Base-by-base conservation (phyloP, 768 basidiomycete species). In the Phylloporus sp. region DNA sequence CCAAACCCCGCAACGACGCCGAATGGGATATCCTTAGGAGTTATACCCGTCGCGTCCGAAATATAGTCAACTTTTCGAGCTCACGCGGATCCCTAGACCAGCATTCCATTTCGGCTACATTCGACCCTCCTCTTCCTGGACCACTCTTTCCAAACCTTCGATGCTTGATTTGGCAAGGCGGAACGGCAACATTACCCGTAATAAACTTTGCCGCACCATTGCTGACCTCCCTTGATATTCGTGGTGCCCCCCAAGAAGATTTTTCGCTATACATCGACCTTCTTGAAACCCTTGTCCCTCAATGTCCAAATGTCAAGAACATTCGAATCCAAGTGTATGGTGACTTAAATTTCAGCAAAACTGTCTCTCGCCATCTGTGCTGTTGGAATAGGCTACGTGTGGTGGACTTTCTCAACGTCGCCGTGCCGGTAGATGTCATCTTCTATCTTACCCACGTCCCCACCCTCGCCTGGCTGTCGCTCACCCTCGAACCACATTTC, bases 141-240 rank as follows among this genome's bases (percentile, higher is more conserved):
- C 24, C 50, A 4, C 47, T 55, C 23, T 44, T 52, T 28, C 47
- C 50, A 4, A 52, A 45, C 27, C 53, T 57, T 48, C 46, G 32
- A 8, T 27, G 36, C 28, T 36, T 57, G 22, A 23, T 23, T 18
- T 56, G 52, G 52, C 28, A 54, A 26, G 55, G 49, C 3, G 49
- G 40, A 2, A 32, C 12, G 13, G 3, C 26, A 5, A 39, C 43
- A 15, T 27, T 56, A 8, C 52, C 55, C 13, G 28, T 23, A 2
- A n/a, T 47, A 1, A 27, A 49, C 23, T 45, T 56, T 23, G 39
- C 54, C 4, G 49, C 29, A 2, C 22, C 46, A 4, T 10, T 4
- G 16, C 23, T 57, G 20, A 45, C 35, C 8, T 34, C 41, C 5
- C 41, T 57, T 13, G 22, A 31, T 32, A 46, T 56, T 4, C 28